Evolutionary conservation across 257 asterid genomes (phyloP).

Genomic region (Ballota nigra): DNA sequence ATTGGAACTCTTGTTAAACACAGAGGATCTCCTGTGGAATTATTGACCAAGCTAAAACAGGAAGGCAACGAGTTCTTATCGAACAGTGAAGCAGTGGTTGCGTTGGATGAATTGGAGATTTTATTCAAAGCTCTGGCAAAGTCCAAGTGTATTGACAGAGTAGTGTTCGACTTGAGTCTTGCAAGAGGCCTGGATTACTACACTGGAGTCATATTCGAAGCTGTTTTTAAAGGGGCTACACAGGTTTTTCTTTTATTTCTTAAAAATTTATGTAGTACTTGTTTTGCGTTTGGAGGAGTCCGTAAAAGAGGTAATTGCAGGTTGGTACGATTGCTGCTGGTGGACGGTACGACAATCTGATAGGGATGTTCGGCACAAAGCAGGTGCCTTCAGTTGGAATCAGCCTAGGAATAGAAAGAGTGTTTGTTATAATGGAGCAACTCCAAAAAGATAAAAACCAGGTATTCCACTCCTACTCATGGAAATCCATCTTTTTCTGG

Average conservation of each 20-base stretch:
- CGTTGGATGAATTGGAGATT: conserved; percentile 78
- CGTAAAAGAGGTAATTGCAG: conserved; percentile 31
- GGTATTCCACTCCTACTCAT: conserved; percentile 35
- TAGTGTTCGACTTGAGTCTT: conserved; percentile 92
- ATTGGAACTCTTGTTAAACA: conserved; percentile 80
- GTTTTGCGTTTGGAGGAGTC: no score
- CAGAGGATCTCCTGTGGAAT: conserved; percentile 82
- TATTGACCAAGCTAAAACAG: conserved; percentile 56
- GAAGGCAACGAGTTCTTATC: conserved; percentile 66
- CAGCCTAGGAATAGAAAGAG: conserved; percentile 95
- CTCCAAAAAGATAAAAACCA: conserved; percentile 58
- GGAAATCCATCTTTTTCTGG: not conserved
- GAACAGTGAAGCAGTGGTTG: conserved; percentile 62
- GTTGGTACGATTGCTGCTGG: conserved; percentile 99
- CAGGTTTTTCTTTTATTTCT: conserved; percentile 39
- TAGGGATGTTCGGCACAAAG: conserved; percentile 83
- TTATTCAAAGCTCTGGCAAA: conserved; percentile 69
- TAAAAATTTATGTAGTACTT: not conserved
- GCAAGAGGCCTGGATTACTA: conserved; percentile 99
- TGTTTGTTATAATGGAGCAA: conserved; percentile 85
- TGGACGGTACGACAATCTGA: conserved; percentile 89
- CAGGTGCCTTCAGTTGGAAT: conserved; percentile 95
- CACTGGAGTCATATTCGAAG: conserved; percentile 95
- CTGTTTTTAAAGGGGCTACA: conserved; percentile 79
- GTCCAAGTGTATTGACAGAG: conserved; percentile 65